Base-by-base conservation (phyloP, 2,329 filamentous ascomycete species). In the Monosporascus ibericus region DNA sequence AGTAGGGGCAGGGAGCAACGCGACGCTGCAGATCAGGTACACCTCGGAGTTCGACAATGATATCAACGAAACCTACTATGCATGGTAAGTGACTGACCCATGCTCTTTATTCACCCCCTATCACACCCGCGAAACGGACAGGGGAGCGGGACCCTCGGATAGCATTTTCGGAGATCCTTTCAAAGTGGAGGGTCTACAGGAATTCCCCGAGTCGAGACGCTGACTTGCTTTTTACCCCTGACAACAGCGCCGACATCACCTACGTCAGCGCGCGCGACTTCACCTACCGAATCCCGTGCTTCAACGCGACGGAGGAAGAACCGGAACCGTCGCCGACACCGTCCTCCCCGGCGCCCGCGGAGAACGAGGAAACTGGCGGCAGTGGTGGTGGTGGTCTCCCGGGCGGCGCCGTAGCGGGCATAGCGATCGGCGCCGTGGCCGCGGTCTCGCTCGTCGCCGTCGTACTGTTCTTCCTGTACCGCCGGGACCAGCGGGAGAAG, bases 1-100 rank as follows among this genome's bases (percentile, higher is more conserved):
- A 9, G 65, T 72, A 52, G 58, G 58, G n/a, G 60, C 69, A 5
- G 75, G 76, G 18, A 65, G 67, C 49, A 74, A 74, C 52, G 76
- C 76, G 18, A 79, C 76, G 6, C 67, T 78, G 22, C 75, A 78
- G 59, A 67, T 79, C 57, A 71, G 72, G 53, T 79, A 78, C 65
- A 69, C 66, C 49, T 70, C 74, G 49, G 68, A 73, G 55, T 75
- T 72, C 58, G 65, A 70, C 30, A 53, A 57, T 38, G 48, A 52
- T 30, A 15, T 54, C 42, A 70, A 71, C 55, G 67, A 76, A 57
- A 75, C 72, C 20, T 76, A 75, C 61, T 79, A 76, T 52, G 74
- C 75, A 34, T 78, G 76, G 42, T 46, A n/a, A 46, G 42, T 30
- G 14, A 25, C 20, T 46, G 25, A 27, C 42, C 5, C 11, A 6